Conservation (phyloP, 140 eudicot genomes). For the Bidens hawaiensis region DNA sequence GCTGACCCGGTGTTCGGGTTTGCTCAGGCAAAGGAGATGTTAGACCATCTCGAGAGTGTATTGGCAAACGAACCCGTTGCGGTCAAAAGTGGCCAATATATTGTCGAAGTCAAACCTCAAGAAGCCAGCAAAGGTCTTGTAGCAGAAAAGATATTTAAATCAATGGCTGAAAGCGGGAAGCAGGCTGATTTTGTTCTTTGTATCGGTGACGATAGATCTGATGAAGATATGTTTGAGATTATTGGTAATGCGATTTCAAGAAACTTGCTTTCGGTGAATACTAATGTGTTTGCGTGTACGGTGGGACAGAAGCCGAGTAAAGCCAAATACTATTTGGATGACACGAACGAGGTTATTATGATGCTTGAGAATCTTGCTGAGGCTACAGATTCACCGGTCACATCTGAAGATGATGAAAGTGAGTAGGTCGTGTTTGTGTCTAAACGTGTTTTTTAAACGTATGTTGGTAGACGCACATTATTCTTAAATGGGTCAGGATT, state of each 20-base stretch:
- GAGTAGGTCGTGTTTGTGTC: conserved; percentile 29
- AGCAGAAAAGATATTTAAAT: conserved; percentile 67
- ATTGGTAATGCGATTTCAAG: conserved; percentile 54
- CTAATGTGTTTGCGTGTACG: conserved; percentile 74
- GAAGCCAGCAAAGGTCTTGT: conserved; percentile 78
- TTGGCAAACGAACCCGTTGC: conserved; percentile 87
- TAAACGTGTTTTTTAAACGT: conserved; percentile 2
- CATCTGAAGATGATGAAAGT: conserved; percentile 53
- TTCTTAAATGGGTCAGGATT: conserved; percentile 19
- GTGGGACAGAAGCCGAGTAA: conserved; percentile 90
- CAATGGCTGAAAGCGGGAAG: conserved; percentile 52
- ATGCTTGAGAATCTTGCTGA: conserved; percentile 79
- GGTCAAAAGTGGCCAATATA: conserved; percentile 75
- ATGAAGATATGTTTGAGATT: conserved; percentile 80
- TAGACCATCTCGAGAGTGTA: conserved; percentile 86
- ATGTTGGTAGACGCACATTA: conserved; percentile 15
- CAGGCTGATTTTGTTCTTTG: conserved; percentile 76
- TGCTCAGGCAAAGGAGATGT: conserved; percentile 83
- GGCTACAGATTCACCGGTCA: conserved; percentile 51
- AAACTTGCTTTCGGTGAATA: conserved; percentile 50
- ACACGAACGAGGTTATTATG: conserved; percentile 53
- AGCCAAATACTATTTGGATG: conserved; percentile 73
- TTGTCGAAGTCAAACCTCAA: conserved; percentile 95
- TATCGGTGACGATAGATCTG: conserved; percentile 81
- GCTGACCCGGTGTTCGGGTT: conserved; percentile 89